Base-by-base conservation (phyloP, 2,329 filamentous ascomycete species). In the Diaporthe humulicola region DNA sequence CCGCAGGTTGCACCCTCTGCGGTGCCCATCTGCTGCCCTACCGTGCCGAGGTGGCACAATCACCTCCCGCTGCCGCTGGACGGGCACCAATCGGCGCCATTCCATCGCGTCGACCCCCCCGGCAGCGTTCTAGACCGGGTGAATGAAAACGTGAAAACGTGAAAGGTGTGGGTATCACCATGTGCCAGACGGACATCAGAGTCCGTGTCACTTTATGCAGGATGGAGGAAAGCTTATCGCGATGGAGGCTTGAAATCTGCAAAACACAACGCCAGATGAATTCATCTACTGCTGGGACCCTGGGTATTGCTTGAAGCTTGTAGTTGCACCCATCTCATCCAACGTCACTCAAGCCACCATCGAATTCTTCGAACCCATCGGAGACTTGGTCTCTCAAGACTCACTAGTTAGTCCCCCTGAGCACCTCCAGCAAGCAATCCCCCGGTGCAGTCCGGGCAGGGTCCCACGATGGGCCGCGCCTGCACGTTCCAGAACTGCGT, bases 1-100 rank as follows among this genome's bases (percentile, higher is more conserved):
- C 52, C 64, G 28, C 64, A 30, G 7, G 64, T 54, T 22, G 64
- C n/a, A 54, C 36, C 12, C 22, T 67, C 45, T 67, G 45, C 45
- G n/a, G 64, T 67, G 45, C 64, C 64, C 33, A 50, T 67, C 42
- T 67, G 61, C 61, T 67, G 61, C 28, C 42, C 45, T 69, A 17
- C 48, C 30, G 30, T 17, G 7, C 28, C 45, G 61, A 50, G 42
- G 61, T 66, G 19, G 4, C 61, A 50, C 61, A 67, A 52, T 67
- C 42, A 67, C 61, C 28, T 25, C 42, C 42, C 28, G 61, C 64
- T 52, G 50, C 45, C 45, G 64, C 64, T 17, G 12, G 6, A 67
- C 30, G 64, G 45, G 22, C 64, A 36, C 64, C 64, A 67, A 67
- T 67, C 64, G 64, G 64, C 45, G 22, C 22, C 45, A 5, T 52